Evolutionary conservation across 192 early-diverging fungal genomes (phyloP), one percentile per base, ranked within the genome.

Genomic region (Glomus cerebriforme): DNA sequence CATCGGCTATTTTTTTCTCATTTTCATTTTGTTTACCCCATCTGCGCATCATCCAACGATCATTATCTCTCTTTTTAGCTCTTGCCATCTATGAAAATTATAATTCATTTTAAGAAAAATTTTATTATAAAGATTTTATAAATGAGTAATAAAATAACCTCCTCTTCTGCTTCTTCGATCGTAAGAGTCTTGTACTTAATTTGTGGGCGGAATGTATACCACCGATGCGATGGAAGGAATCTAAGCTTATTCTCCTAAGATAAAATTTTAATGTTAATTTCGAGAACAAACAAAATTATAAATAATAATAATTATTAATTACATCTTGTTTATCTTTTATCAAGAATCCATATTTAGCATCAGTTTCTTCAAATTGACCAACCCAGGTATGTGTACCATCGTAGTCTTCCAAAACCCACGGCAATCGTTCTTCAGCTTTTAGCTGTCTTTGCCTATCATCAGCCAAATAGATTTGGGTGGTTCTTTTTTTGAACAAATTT

Each of bases 381-480:
- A 88, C 91, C 83, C 88, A 94, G 22, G 83, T 84, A 73, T 93
- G 90, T 26, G 86, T 83, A 37, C 87, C 85, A 66, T 92, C 92
- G 75, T 90, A 92, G 43, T 95, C 94, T 72, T 93, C 93, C 0
- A 95, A 81, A 1, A 95, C 86, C 93, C 93, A 95, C 1, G 92
- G 93, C 49, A 88, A 82, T 17, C 89, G 86, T 84, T 95, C 94
- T 81, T 92, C 90, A 62, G 92, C 92, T 49, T 91, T 90, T 62
- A 93, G 77, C 34, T 91, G 86, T 26, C 92, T 91, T 63, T 66
- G 64, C 1, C 32, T 66, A 27, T 34, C 64, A 60, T 75, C 73
- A 35, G 32, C 59, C 17, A 59, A 59, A 17, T 43, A 70, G 29
- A 95, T 88, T 81, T 95, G 94, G 63, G 87, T 89, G n/a, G 94